Evolutionary conservation across 2,329 filamentous ascomycete genomes (phyloP), one percentile per base, ranked within the genome.

Genomic region (Tetracladium maxilliforme): DNA sequence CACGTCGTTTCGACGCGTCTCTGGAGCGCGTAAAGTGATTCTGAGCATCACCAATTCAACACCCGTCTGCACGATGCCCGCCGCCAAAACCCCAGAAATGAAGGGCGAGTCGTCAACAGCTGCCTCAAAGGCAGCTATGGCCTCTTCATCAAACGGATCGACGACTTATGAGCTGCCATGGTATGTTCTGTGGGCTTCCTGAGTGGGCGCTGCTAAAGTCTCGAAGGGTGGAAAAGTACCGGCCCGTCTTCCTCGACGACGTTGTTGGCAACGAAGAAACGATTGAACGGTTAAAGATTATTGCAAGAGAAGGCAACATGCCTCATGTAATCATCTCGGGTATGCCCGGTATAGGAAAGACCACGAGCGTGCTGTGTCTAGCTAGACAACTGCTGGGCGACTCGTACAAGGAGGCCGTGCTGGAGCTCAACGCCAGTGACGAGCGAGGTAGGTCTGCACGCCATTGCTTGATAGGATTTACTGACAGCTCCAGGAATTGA

Each of bases 321-420:
- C 90, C 90, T 3, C 90, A 98, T 54, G 72, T 98, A 44, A 95
- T 98, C 53, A 95, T 98, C 43, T 93, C 83, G n/a, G 90, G 90
- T 31, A 95, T 93, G 84, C 90, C 90, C 12, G 90, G 90, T 45
- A 98, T 95, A 44, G 90, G 90, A 51, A 98, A 98, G 61, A 98
- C 90, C 4, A 95, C 90, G 1, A 93, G 84, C 28, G 76, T 98
- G 28, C 60, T 95, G 32, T 95, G 90, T 47, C 70, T 98, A 23
- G 90, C 90, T 11, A 70, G 87, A 31, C 87, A 95, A 48, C 56
- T 98, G 31, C 63, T 98, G 3, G 90, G 90, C 7, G 80, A 92
- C 44, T 68, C 82, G 16, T 98, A 95, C 62, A 95, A 94, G 53
- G 90, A 98, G 58, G 90, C 90, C 0, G 90, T 98, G 3, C 55